Conservation (phyloP, 2,329 filamentous ascomycete species). For the Curvularia sp. region DNA sequence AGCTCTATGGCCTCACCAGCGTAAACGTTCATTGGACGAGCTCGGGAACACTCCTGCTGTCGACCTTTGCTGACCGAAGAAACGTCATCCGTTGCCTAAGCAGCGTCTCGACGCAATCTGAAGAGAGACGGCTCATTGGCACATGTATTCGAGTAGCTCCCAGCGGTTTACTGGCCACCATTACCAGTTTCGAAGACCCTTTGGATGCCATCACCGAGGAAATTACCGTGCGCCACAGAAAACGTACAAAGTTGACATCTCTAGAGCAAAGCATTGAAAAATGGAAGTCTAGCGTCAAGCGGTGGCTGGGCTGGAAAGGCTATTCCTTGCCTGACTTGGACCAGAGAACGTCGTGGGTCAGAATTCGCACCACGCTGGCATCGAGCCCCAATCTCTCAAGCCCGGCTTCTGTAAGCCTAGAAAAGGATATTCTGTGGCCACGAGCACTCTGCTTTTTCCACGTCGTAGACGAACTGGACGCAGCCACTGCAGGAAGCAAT, state of each 20-base stretch:
- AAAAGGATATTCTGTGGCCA: constrained; percentile 49
- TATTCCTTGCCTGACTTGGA: constrained; percentile 39
- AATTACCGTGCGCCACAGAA: constrained; percentile 29
- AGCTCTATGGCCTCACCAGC: constrained; percentile 37
- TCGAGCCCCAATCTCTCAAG: constrained; percentile 19
- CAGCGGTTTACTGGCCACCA: constrained; percentile 41
- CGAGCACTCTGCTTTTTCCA: constrained; percentile 45
- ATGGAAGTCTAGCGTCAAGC: constrained; percentile 44
- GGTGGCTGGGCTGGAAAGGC: constrained; percentile 48
- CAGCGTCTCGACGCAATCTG: constrained; percentile 18
- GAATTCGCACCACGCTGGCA: constrained; percentile 34
- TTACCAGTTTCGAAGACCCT: constrained; percentile 43
- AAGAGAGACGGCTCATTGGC: constrained; percentile 31
- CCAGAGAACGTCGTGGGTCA: constrained; percentile 40
- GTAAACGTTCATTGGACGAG: constrained; percentile 45
- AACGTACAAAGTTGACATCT: constrained; percentile 33
- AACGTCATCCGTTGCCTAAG: constrained; percentile 35
- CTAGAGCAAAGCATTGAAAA: constrained; percentile 41
- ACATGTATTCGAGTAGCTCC: constrained; percentile 46
- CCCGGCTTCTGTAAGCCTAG: constrained; percentile 18
- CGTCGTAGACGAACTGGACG: constrained; percentile 5
- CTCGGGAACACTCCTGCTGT: constrained; percentile 45
- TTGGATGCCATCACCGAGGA: constrained; percentile 32
- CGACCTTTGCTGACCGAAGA: constrained; percentile 35
- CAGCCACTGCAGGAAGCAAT: background rate